Evolutionary conservation across 306 rosid genomes (phyloP).

Genomic region (Fragaria ananassa): DNA sequence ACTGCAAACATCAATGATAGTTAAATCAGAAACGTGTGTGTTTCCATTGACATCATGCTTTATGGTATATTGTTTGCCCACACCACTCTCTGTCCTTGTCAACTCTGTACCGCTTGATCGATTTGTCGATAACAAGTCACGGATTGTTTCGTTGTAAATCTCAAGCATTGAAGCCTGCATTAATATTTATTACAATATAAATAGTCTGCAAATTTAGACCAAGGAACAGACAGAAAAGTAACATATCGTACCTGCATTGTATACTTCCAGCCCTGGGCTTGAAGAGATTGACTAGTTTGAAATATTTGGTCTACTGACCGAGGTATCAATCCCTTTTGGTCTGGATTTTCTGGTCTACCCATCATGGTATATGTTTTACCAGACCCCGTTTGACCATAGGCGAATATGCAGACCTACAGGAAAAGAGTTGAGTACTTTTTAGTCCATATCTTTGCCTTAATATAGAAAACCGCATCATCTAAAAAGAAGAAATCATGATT

Average conservation of each 20-base stretch:
- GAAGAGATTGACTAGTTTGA: slow-evolving; percentile 70
- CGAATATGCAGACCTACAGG: slow-evolving; percentile 91
- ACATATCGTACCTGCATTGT: slow-evolving; percentile 67
- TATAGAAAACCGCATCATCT: background rate
- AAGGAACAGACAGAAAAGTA: slow-evolving; percentile 3
- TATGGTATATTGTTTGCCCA: slow-evolving; percentile 76
- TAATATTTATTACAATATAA: background rate
- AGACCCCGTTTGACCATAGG: slow-evolving; percentile 96
- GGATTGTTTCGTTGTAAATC: slow-evolving; percentile 87
- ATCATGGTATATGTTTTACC: slow-evolving; percentile 95
- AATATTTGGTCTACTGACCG: slow-evolving; percentile 90
- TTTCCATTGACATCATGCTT: slow-evolving; percentile 91
- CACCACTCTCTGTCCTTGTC: slow-evolving; percentile 52
- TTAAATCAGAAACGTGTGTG: slow-evolving; percentile 77
- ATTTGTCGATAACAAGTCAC: slow-evolving; percentile 69
- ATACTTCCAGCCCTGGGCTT: slow-evolving; percentile 84
- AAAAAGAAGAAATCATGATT: background rate
- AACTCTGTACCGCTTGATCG: slow-evolving; percentile 51
- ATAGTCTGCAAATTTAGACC: slow-evolving; percentile 15
- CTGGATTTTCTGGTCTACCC: slow-evolving; percentile 79
- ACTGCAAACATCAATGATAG: slow-evolving; percentile 73
- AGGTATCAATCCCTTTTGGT: slow-evolving; percentile 84
- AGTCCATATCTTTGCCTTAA: background rate
- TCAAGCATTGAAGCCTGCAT: slow-evolving; percentile 81
- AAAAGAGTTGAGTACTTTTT: slow-evolving; percentile 17